A percentile compares a stretch with the other conserved stretches of the same genome.
Evolutionary conservation across 129 eudicot species (phyloP).

Genomic region (Flaveria trinervia): DNA sequence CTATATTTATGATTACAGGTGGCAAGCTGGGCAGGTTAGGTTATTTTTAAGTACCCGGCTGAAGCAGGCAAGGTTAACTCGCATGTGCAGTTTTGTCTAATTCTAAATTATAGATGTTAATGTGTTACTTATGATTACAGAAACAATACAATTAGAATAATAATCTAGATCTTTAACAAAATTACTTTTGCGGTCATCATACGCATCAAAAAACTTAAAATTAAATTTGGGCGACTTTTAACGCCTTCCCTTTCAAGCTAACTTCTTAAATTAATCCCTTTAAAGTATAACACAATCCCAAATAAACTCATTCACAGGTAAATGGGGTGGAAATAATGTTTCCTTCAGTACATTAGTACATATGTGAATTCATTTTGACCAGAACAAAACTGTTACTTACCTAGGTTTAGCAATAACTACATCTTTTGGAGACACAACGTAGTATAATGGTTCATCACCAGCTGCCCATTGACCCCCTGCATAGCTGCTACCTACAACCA

Average conservation of each 20-base stretch:
- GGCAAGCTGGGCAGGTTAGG: background rate
- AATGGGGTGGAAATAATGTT: background rate
- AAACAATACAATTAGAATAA: background rate
- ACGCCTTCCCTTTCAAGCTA: background rate
- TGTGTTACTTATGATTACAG: background rate
- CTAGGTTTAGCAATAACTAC: slow-evolving; percentile 95
- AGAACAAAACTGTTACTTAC: slow-evolving; percentile 41
- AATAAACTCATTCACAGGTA: background rate
- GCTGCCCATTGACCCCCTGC: slow-evolving; percentile 98
- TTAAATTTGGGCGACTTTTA: background rate
- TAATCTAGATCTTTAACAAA: background rate
- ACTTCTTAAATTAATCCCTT: background rate
- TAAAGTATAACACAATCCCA: background rate
- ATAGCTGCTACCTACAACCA: slow-evolving; percentile 87
- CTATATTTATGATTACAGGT: background rate
- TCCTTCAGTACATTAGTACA: background rate
- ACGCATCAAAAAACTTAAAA: background rate
- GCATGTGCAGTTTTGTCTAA: background rate
- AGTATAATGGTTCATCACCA: slow-evolving; percentile 93
- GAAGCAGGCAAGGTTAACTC: background rate
- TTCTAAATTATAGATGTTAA: background rate
- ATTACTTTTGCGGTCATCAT: background rate
- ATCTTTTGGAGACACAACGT: slow-evolving; percentile 93
- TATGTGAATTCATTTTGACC: background rate
- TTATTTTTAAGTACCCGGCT: background rate